Base-by-base conservation (phyloP, 768 basidiomycete genomes). In the Xerocomus potaroensis region DNA sequence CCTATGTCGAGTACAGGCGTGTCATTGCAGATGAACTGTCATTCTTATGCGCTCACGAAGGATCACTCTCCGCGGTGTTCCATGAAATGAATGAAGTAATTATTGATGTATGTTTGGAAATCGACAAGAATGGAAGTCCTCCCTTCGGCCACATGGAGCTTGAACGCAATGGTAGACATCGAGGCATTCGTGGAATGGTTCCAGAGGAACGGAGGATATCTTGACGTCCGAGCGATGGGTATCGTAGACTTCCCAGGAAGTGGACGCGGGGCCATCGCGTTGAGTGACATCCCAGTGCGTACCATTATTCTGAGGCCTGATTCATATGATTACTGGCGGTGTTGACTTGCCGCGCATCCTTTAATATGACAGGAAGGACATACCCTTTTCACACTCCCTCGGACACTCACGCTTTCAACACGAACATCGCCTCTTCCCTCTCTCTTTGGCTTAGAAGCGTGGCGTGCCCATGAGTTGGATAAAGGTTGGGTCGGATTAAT, bases 401-500 rank as follows among this genome's bases (percentile, higher is more conserved):
- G 89, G 14, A 59, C 72, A 14, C 61, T 93, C 42, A 80, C 88
- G 2, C 76, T 99, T 9, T 91, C 91, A 0, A 84, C 82, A 5
- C 78, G 81, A 22, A 93, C 90, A 2, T 91, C 86, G 1, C 45
- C 65, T 1, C 75, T 98, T 1, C 83, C 81, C 1, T 42, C 63
- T 14, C 69, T 72, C 3, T 73, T 97, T 37, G 82, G 85, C 15
- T 41, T 67, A 7, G 71, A 74, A 10, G 76, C 75, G 24, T 97
- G 93, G 93, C 78, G 70, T 53, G 65, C 63, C 19, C 64, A 71
- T 46, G 66, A 69, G 16, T 64, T 97, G 48, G 72, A 84, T 41
- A 67, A 77, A 46, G 84, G 91, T 8, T 99, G 96, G 96, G 72
- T 77, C 1, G 86, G 87, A 3, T 69, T 97, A 36, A 97, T 99